These are phyloP conservation scores for Paramarasmius palmivorus DNA, from an alignment of 1,284 basidiomycete genomes.

Conservation along the genomic window DNA sequence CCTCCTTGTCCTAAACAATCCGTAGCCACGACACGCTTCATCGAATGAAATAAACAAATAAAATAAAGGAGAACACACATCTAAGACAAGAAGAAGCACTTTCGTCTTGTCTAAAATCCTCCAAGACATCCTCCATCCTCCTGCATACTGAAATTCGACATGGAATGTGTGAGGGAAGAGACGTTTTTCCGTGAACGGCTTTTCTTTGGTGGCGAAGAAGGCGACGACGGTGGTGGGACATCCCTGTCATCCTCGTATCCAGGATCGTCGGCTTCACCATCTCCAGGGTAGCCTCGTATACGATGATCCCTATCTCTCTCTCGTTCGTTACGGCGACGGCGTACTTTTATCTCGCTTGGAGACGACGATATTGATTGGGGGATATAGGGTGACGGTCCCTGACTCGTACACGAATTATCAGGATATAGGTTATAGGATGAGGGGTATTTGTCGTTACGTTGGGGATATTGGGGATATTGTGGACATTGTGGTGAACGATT, in stretches of 20 bases:
- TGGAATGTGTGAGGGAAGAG: constrained; percentile 5
- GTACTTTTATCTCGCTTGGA: constrained; percentile 7
- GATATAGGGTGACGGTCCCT: neutral
- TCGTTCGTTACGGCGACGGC: constrained; percentile 4
- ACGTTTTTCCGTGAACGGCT: constrained; percentile 8
- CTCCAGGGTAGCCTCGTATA: constrained; percentile 10
- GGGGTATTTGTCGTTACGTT: constrained; percentile 11
- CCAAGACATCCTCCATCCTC: constrained; percentile 13
- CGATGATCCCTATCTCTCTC: constrained; percentile 3
- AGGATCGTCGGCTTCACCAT: constrained; percentile 10
- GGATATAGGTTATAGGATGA: neutral
- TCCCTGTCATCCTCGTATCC: constrained; percentile 13
- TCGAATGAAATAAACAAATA: no score
- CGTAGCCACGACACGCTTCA: no score
- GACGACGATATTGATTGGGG: neutral
- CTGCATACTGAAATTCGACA: constrained; percentile 7
- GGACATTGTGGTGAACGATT: neutral
- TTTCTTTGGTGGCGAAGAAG: constrained; percentile 3
- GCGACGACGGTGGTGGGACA: constrained; percentile 1
- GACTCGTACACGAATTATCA: neutral
- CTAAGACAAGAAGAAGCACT: no score
- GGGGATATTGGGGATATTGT: neutral
- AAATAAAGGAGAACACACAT: no score
- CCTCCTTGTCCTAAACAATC: no score
- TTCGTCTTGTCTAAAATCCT: constrained; percentile 10